These are phyloP conservation scores for Fraxinus baroniana DNA, from an alignment of 305 asterid species.

Conservation along the genomic window DNA sequence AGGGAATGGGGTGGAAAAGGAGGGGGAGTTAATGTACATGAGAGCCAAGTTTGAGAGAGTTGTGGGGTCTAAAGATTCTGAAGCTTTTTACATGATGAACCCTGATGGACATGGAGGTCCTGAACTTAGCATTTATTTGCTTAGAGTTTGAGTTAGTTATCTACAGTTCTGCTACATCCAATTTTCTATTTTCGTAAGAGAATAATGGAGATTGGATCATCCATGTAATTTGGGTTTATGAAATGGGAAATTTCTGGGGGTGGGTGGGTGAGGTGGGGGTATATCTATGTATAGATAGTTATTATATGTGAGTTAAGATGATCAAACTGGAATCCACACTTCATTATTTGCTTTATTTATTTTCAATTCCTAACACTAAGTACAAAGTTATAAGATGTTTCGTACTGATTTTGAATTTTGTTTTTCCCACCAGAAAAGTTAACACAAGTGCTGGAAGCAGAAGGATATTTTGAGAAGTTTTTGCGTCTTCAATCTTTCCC, in stretches of 20 bases:
- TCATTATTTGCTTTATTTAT: slow-evolving; percentile 7
- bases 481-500: slow-evolving; percentile 40
- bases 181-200: background rate
- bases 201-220: slow-evolving; percentile 18
- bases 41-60: slow-evolving; percentile 91
- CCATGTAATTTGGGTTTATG: slow-evolving; percentile 9
- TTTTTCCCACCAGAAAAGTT: slow-evolving; percentile 54
- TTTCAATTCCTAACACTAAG: slow-evolving; percentile 6
- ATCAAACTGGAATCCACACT: background rate
- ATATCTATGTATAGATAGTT: slow-evolving; percentile 45
- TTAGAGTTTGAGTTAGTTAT: slow-evolving; percentile 50
- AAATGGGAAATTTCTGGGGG: slow-evolving; percentile 18
- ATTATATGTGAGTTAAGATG: too few relatives aligned
- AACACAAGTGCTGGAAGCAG: slow-evolving; percentile 79
- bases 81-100: slow-evolving; percentile 96
- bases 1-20: slow-evolving; percentile 31
- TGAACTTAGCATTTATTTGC: slow-evolving; percentile 86
- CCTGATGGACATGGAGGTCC: slow-evolving; percentile 98
- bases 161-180: background rate
- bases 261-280: slow-evolving; percentile 25
- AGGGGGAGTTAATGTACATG: slow-evolving; percentile 95
- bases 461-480: slow-evolving; percentile 78
- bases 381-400: background rate
- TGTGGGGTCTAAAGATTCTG: slow-evolving; percentile 90
- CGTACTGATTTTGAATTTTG: slow-evolving; percentile 19